Conservation (phyloP, 2,329 filamentous ascomycete species). For the Exophiala aquamarina region DNA sequence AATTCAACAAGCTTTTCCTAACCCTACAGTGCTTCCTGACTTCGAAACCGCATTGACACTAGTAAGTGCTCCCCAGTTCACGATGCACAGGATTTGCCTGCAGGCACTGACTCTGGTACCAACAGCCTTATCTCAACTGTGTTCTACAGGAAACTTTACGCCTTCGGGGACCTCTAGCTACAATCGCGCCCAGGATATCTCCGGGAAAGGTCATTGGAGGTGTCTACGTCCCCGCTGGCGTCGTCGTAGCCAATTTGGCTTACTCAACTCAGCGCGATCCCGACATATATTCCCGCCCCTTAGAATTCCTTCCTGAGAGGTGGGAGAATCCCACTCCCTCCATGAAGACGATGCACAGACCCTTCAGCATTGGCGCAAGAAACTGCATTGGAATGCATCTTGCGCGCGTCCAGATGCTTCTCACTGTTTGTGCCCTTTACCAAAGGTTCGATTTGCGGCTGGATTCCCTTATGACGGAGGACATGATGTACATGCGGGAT, state of each 20-base stretch:
- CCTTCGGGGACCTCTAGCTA: neutral
- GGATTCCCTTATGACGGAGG: neutral
- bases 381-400: conserved; percentile 1
- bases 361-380: neutral
- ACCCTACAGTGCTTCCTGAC: neutral
- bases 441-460: neutral
- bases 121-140: neutral
- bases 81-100: too few species aligned
- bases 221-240: neutral
- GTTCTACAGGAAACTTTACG: neutral
- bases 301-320: neutral
- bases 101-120: neutral
- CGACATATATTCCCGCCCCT: neutral
- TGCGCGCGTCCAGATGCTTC: neutral
- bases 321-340: neutral
- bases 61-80: too few species aligned
- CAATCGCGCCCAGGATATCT: neutral
- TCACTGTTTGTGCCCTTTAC: neutral
- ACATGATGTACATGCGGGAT: neutral
- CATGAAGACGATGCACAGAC: neutral
- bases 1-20: neutral
- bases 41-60: neutral
- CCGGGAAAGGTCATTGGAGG: neutral
- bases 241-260: neutral
- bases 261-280: neutral